A percentile compares a stretch with the other conserved stretches of the same genome.
Evolutionary conservation across 768 basidiomycete genomes (phyloP).

Genomic region (Exsudoporus frostii): DNA sequence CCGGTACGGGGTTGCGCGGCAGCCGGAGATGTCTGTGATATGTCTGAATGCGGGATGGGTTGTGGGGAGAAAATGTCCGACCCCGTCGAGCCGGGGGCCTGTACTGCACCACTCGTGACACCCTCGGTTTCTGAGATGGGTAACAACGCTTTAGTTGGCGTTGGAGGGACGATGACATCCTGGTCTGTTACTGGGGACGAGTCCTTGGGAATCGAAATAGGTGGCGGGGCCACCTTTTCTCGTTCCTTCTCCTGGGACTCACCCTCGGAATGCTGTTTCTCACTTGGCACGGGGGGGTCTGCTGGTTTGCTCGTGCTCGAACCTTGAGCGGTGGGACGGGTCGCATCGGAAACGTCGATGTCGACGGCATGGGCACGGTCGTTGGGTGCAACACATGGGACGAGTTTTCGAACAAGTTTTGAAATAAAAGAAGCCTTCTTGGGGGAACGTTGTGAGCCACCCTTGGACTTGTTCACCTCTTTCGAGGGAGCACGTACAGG

Average conservation of each 20-base stretch:
- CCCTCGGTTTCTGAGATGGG: constrained; percentile 80
- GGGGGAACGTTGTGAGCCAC: constrained; percentile 33
- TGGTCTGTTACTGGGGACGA: constrained; percentile 15
- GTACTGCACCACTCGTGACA: constrained; percentile 87
- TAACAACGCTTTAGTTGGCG: constrained; percentile 42
- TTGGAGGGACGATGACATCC: constrained; percentile 46
- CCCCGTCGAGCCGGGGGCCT: constrained; percentile 82
- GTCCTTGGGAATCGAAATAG: constrained; percentile 23
- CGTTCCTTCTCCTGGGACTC: constrained; percentile 34
- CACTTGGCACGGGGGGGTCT: constrained; percentile 21
- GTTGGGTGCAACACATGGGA: constrained; percentile 64
- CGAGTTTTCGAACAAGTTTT: constrained; percentile 56
- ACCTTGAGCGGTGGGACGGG: constrained; percentile 18
- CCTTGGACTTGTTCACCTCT: constrained; percentile 33
- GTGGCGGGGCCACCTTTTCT: constrained; percentile 32
- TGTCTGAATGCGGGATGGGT: constrained; percentile 22
- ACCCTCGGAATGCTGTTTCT: constrained; percentile 27
- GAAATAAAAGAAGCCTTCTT: constrained; percentile 55
- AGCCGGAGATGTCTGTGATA: constrained; percentile 21
- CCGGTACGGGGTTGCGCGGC: constrained; percentile 28
- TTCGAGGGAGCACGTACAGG: constrained; percentile 34
- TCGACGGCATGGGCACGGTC: constrained; percentile 45
- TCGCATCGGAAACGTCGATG: constrained; percentile 30
- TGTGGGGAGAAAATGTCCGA: constrained; percentile 31
- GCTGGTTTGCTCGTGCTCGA: constrained; percentile 20